phyloP scores from a whole-genome alignment of 176 grass and related monocot genomes.

The Themeda triandra region DNA sequence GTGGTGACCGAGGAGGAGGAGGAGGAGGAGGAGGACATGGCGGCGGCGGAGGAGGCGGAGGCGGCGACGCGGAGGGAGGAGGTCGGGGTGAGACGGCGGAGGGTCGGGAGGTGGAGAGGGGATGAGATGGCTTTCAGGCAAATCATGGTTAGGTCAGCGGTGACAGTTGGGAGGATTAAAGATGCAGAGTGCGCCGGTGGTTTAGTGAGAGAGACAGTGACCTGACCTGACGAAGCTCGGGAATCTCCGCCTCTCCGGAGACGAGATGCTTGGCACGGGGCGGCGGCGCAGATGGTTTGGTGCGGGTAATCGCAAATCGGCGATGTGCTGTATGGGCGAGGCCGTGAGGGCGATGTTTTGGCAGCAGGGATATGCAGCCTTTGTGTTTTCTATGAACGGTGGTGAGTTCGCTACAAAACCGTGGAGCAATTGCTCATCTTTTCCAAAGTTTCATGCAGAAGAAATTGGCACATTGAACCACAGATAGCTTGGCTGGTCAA shows the following conservation, averaged over 20 bases:
- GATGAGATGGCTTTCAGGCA: slow-evolving; percentile 20
- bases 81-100: slow-evolving; percentile 33
- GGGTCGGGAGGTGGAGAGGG: slow-evolving; percentile 29
- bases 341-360: too few relatives aligned
- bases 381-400: background rate
- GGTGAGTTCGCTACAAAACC: background rate
- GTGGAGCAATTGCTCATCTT: background rate
- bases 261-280: background rate
- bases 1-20: background rate
- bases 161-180: slow-evolving; percentile 2
- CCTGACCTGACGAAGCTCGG: slow-evolving; percentile 6
- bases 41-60: background rate
- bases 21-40: slow-evolving; percentile 18
- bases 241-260: background rate
- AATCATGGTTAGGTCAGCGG: slow-evolving; percentile 19
- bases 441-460: background rate
- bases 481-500: background rate
- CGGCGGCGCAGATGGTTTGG: background rate
- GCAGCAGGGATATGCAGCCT: too few relatives aligned
- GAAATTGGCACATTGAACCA: background rate
- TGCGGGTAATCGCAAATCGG: too few relatives aligned
- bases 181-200: background rate
- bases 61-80: slow-evolving; percentile 9
- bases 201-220: slow-evolving; percentile 20
- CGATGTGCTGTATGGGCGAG: background rate